Evolutionary conservation across 2,329 filamentous ascomycete species (phyloP).

Genomic region (Zymoseptoria pseudotritici): DNA sequence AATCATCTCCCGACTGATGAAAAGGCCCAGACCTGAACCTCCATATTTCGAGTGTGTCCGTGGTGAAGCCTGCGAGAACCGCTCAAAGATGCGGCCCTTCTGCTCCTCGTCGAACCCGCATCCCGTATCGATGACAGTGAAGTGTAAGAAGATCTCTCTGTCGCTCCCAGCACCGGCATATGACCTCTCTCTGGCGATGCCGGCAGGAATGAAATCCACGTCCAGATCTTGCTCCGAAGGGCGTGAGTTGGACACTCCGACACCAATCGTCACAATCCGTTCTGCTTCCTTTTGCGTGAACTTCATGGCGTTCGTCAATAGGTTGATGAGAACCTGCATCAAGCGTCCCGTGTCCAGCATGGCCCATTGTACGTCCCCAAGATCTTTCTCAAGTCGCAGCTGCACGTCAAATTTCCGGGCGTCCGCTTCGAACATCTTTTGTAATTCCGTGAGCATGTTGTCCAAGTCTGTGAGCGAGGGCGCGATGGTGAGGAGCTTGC

Average conservation of each 20-base stretch:
- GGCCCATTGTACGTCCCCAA: slow-evolving; percentile 10
- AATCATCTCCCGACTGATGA: slow-evolving; percentile 59
- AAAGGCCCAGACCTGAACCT: slow-evolving; percentile 62
- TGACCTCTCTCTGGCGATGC: slow-evolving; percentile 10
- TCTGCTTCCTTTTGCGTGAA: slow-evolving; percentile 17
- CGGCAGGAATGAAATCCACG: slow-evolving; percentile 15
- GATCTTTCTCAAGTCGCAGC: slow-evolving; percentile 1
- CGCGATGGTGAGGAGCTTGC: slow-evolving; percentile 31
- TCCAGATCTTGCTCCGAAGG: slow-evolving; percentile 16
- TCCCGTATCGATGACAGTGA: slow-evolving; percentile 29
- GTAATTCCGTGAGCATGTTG: slow-evolving; percentile 12
- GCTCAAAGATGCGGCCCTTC: slow-evolving; percentile 50
- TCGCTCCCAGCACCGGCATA: slow-evolving; percentile 3
- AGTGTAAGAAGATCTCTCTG: slow-evolving; percentile 14
- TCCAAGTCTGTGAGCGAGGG: slow-evolving; percentile 14
- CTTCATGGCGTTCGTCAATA: slow-evolving; percentile 24
- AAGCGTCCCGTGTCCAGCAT: slow-evolving; percentile 19
- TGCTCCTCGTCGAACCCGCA: slow-evolving; percentile 32
- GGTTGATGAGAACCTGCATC: slow-evolving; percentile 23
- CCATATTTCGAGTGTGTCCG: slow-evolving; percentile 62
- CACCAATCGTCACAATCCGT: slow-evolving; percentile 12
- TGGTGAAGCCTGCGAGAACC: slow-evolving; percentile 61
- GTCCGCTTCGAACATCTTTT: slow-evolving; percentile 21
- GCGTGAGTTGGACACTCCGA: slow-evolving; percentile 9
- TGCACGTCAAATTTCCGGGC: slow-evolving; percentile 15